Percentiles rank a stretch among this genome's conserved stretches.
phyloP scores from a whole-genome alignment of 2,329 filamentous ascomycete species.

The Alternaria longipes region DNA sequence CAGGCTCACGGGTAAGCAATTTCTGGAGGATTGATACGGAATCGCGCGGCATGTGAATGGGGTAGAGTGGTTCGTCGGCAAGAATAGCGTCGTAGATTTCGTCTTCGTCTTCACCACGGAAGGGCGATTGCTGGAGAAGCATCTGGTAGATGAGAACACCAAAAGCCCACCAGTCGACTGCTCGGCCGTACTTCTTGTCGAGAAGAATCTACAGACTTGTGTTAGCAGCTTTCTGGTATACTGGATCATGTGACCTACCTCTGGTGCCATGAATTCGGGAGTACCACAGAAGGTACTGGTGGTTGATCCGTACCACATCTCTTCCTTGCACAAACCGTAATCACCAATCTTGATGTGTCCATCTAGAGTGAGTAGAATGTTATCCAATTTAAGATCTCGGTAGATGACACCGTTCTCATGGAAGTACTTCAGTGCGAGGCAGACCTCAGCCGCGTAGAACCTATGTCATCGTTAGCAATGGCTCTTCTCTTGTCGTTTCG shows the following conservation, averaged over 20 bases:
- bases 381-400: constrained; percentile 80
- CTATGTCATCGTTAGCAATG: constrained; percentile 55
- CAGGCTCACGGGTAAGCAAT: constrained; percentile 92
- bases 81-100: constrained; percentile 99
- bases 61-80: constrained; percentile 95
- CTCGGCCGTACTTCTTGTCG: constrained; percentile 97
- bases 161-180: constrained; percentile 99
- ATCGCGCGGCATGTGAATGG: constrained; percentile 98
- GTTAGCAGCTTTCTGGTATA: background rate
- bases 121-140: constrained; percentile 97
- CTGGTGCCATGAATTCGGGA: constrained; percentile 99
- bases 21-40: constrained; percentile 98
- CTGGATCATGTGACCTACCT: constrained; percentile 66
- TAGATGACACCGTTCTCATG: constrained; percentile 99
- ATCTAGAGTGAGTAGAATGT: constrained; percentile 92
- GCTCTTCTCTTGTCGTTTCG: background rate
- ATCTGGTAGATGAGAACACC: constrained; percentile 99
- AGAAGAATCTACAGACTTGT: constrained; percentile 75
- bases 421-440: constrained; percentile 97
- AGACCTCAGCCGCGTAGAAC: constrained; percentile 98
- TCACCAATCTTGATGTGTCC: constrained; percentile 99
- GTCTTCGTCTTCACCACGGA: constrained; percentile 98
- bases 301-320: constrained; percentile 98
- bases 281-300: constrained; percentile 99
- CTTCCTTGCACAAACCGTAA: constrained; percentile 98